Evolutionary conservation across 148 eudicot species (phyloP), one percentile per base, ranked within the genome.

Genomic region (Chenopodium berlandieri): DNA sequence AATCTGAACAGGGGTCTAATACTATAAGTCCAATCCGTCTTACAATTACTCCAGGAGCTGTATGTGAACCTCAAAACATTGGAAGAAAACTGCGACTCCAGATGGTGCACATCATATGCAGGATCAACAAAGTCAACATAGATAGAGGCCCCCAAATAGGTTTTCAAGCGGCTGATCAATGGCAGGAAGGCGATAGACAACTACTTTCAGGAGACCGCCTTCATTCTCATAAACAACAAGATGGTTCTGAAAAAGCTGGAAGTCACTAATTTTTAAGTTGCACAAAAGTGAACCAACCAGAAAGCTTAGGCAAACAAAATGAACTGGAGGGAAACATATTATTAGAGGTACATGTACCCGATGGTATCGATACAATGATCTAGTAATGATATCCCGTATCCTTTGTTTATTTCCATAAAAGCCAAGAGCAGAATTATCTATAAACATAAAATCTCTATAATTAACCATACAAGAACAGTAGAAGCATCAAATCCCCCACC

Each of bases 101-200:
- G 81, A 47, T 82, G 85, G 82, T 86, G 84, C 75, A 90, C 88
- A 46, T 90, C 90, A 82, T 93, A 95, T 79, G 89, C 86, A 67
- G 97, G 94, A 87, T 95, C 99, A 82, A 88, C 76, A 83, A 95
- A 93, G 48, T 91, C 92, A 85, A 95, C 92, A 72, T 83, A 40
- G 50, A 84, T 27, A 27, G 27, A 27, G 89, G 40, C 92, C 94
- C 75, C 83, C 88, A 80, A 80, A 80, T 88, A 95, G 97, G 71
- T 83, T 86, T 83, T 83, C 83, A 75, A 92, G 89, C 81, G 94
- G 91, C 82, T 88, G 88, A 76, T 91, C 92, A 82, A 86, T 78
- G 71, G 90, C 88, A 82, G 99, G 99, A 88, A 95, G 97, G 78
- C 79, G 76, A 86, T 89, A 90, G 31, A 91, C 78, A 46, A 84